phyloP scores from a whole-genome alignment of 2,329 filamentous ascomycete genomes.

The Alternaria angustiovoidea region DNA sequence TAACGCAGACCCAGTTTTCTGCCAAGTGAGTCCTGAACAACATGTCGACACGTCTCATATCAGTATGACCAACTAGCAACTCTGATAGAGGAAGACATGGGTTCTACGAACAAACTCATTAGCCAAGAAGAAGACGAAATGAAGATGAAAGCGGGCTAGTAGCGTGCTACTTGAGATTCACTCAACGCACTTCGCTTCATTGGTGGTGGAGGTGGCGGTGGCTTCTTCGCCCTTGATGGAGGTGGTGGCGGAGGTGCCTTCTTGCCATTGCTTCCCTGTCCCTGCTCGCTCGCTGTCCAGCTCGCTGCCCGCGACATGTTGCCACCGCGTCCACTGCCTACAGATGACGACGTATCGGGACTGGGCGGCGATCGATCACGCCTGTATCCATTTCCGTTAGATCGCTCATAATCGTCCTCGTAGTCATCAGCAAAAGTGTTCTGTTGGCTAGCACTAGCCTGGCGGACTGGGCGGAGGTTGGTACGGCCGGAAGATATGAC shows the following conservation, averaged over 20 bases:
- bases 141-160: slow-evolving; percentile 28
- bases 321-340: slow-evolving; percentile 54
- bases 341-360: slow-evolving; percentile 56
- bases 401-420: slow-evolving; percentile 43
- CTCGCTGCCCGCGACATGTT: slow-evolving; percentile 61
- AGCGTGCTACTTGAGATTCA: slow-evolving; percentile 47
- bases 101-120: slow-evolving; percentile 25
- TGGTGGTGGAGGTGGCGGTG: slow-evolving; percentile 69
- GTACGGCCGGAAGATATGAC: slow-evolving; percentile 58
- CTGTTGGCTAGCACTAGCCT: slow-evolving; percentile 39
- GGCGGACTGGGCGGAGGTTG: slow-evolving; percentile 55
- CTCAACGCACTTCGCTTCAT: slow-evolving; percentile 66
- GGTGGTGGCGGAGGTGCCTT: slow-evolving; percentile 66
- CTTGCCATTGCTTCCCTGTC: slow-evolving; percentile 48
- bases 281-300: slow-evolving; percentile 50
- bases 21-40: neutral
- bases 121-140: slow-evolving; percentile 17
- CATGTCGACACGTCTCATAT: neutral
- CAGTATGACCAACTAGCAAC: slow-evolving; percentile 22
- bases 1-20: slow-evolving; percentile 2
- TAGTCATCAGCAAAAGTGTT: slow-evolving; percentile 49
- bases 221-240: slow-evolving; percentile 70
- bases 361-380: slow-evolving; percentile 60
- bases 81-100: slow-evolving; percentile 22
- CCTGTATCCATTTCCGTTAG: slow-evolving; percentile 38